Evolutionary conservation across 2,329 filamentous ascomycete genomes (phyloP), one percentile per base, ranked within the genome.

Genomic region (Colletotrichum somersetense): DNA sequence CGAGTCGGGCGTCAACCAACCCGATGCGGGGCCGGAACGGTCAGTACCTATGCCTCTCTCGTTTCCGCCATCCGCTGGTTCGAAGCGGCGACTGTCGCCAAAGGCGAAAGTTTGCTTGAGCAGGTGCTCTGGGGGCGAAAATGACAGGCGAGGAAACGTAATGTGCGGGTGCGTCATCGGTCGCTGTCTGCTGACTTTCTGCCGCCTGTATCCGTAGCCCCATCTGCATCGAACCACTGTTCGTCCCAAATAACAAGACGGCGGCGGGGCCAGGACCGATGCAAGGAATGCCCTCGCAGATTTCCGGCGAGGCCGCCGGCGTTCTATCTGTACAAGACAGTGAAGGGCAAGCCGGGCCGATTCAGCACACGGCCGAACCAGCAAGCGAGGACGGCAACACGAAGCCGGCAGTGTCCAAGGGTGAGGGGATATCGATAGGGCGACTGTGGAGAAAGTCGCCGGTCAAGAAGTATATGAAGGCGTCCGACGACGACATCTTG

Each of bases 151-250:
- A 46, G 55, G 33, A 52, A 42, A 33, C 33, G 35, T 4, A 44
- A 23, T n/a, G 42, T 59, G 30, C 33, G 8, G 14, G 11, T 48
- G 48, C 56, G 40, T 61, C 26, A 38, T 20, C 5, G 16, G 33
- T 61, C 8, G 53, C 52, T 30, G 58, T 67, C 38, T 44, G 55
- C 68, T 71, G 33, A 71, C 68, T 58, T n/a, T 46, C n/a, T 61
- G 23, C 14, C 38, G 52, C 42, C 48, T 44, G 23, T 53, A 81
- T 40, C 35, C 30, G 46, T 52, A 81, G 80, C 71, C 77, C 80
- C 53, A 81, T 81, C 48, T 80, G 80, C 66, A 81, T 81, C 66
- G 79, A 76, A 3, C 77, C 80, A 68, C 69, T 81, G 55, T 72
- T 78, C 16, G 76, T 68, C 67, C 26, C 72, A 58, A 63, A 5